These are phyloP conservation scores for Ophiosphaerella narmari DNA, from an alignment of 2,329 filamentous ascomycete genomes.

Conservation along the genomic window DNA sequence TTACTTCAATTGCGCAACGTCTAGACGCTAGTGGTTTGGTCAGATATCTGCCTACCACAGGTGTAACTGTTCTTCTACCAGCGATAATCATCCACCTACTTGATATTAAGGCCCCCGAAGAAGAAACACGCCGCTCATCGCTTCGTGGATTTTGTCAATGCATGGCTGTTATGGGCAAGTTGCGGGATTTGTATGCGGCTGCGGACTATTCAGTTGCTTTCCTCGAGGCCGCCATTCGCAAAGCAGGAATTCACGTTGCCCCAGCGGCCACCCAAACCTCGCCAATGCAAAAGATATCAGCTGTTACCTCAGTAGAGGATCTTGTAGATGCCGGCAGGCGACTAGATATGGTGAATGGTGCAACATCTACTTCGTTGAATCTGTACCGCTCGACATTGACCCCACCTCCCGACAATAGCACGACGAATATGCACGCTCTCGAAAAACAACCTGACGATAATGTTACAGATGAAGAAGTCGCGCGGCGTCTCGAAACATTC, in stretches of 20 bases:
- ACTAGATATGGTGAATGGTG: conserved; percentile 37
- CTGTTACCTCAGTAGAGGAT: conserved; percentile 51
- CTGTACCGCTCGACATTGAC: conserved; percentile 43
- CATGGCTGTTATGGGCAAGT: conserved; percentile 86
- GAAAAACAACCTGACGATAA: conserved; percentile 36
- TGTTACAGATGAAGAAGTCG: conserved; percentile 54
- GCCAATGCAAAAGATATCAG: conserved; percentile 28
- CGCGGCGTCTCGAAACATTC: conserved; percentile 53
- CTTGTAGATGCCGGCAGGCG: conserved; percentile 52
- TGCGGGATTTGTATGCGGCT: conserved; percentile 87
- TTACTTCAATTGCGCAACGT: conserved; percentile 80
- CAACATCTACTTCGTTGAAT: conserved; percentile 15
- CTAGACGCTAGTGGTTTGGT: conserved; percentile 75
- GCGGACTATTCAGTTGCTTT: conserved; percentile 97
- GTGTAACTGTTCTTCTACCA: conserved; percentile 86
- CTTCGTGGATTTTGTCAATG: conserved; percentile 85
- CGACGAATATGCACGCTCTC: conserved; percentile 39
- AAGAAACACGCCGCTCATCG: conserved; percentile 71
- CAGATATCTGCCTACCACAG: conserved; percentile 81
- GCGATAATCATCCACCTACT: conserved; percentile 93
- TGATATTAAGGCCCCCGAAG: conserved; percentile 83
- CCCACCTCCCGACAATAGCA: conserved; percentile 47
- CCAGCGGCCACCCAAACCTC: conserved; percentile 38
- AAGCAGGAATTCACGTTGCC: conserved; percentile 77
- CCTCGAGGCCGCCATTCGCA: conserved; percentile 87